Evolutionary conservation across 305 asterid species (phyloP).

Genomic region (Solanum hybrid): DNA sequence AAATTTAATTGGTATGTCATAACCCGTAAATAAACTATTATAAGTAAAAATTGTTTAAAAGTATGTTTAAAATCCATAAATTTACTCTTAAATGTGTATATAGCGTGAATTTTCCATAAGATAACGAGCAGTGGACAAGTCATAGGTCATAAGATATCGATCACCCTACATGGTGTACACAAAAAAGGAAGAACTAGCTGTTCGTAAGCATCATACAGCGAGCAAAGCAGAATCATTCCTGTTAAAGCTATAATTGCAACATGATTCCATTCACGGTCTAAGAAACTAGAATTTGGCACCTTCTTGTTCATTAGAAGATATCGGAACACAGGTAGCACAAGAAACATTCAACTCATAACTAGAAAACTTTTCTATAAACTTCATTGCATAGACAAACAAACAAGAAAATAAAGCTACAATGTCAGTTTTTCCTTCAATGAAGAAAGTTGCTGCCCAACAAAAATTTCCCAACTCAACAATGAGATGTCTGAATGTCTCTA

Average conservation of each 20-base stretch:
- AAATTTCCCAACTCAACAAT: neutral
- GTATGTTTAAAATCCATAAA: no score
- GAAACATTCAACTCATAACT: neutral
- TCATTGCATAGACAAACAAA: neutral
- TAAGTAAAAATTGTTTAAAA: no score
- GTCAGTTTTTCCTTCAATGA: neutral
- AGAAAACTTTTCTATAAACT: neutral
- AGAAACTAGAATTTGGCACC: neutral
- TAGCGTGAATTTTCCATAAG: no score
- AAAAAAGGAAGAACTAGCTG: neutral
- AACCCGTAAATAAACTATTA: no score
- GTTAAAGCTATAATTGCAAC: neutral
- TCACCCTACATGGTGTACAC: neutral
- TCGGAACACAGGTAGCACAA: neutral
- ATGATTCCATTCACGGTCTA: neutral
- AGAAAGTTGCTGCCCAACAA: neutral
- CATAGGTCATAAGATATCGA: neutral
- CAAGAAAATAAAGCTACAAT: neutral
- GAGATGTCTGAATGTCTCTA: conserved; percentile 1
- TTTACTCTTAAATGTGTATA: no score
- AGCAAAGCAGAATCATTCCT: neutral
- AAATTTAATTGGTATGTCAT: no score
- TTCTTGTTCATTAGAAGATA: neutral
- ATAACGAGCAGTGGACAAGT: neutral
- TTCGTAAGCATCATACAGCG: neutral